phyloP scores from a whole-genome alignment of 108 stramenopile species.

The Cyclostephanos tholiformis region DNA sequence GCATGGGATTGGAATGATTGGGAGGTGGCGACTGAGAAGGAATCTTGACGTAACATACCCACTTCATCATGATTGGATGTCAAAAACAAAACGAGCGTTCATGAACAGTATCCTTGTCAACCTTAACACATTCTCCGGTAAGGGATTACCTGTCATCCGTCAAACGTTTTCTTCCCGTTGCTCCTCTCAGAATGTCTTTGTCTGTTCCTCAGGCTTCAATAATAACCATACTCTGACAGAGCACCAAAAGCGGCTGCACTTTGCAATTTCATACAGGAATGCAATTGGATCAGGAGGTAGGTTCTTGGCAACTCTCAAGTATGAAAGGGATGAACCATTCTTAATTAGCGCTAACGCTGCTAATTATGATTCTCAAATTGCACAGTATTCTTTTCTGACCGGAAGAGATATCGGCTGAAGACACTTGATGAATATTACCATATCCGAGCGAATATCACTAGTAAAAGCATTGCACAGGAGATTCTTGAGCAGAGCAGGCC shows the following conservation, averaged over 20 bases:
- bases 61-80: slow-evolving; percentile 15
- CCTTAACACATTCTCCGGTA: slow-evolving; percentile 15
- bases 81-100: slow-evolving; percentile 6
- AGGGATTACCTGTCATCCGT: neutral
- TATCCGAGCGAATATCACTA: slow-evolving; percentile 23
- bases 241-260: slow-evolving; percentile 25
- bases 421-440: slow-evolving; percentile 32
- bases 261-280: slow-evolving; percentile 20
- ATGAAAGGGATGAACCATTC: too few species aligned
- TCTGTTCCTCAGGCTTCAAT: slow-evolving; percentile 6
- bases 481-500: slow-evolving; percentile 5
- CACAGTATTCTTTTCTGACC: slow-evolving; percentile 7
- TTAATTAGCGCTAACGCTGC: too few species aligned
- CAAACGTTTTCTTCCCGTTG: neutral
- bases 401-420: slow-evolving; percentile 25
- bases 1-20: slow-evolving; percentile 23
- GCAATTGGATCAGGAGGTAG: slow-evolving; percentile 18
- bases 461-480: neutral
- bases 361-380: too few species aligned
- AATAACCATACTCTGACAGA: slow-evolving; percentile 20
- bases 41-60: slow-evolving; percentile 30
- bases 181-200: neutral
- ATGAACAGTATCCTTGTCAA: slow-evolving; percentile 32
- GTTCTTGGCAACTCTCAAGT: too few species aligned
- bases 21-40: slow-evolving; percentile 17